Evolutionary conservation across 192 early-diverging fungal genomes (phyloP).

Genomic region (Coemansia sp.): DNA sequence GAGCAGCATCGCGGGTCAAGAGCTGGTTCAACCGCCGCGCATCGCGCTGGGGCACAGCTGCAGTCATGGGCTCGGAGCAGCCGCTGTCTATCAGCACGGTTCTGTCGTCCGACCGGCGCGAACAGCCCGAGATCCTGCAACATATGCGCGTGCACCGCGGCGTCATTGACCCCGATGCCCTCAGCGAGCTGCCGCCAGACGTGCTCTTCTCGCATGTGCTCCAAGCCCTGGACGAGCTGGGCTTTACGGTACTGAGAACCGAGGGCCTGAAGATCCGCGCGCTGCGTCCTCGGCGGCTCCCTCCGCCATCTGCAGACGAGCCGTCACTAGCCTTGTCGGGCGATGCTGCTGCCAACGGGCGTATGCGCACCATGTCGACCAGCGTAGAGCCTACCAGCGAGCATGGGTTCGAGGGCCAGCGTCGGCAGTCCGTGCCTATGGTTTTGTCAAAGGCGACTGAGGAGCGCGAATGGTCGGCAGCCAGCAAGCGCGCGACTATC

Average conservation of each 20-base stretch:
- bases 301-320: background rate
- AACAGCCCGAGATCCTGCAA: conserved; percentile 51
- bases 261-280: conserved; percentile 55
- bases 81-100: conserved; percentile 43
- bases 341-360: conserved; percentile 8
- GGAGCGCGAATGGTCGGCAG: conserved; percentile 28
- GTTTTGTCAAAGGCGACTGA: conserved; percentile 19
- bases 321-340: background rate
- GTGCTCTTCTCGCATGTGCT: conserved; percentile 71
- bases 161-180: conserved; percentile 69
- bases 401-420: conserved; percentile 26
- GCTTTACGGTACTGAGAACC: conserved; percentile 53
- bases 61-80: conserved; percentile 30
- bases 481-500: conserved; percentile 49
- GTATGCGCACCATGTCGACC: conserved; percentile 45
- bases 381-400: conserved; percentile 22
- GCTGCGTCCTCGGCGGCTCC: conserved; percentile 42
- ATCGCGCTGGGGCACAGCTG: conserved; percentile 38
- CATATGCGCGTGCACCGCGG: conserved; percentile 75
- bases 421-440: conserved; percentile 49
- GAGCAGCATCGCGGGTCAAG: conserved; percentile 69
- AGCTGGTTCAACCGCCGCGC: conserved; percentile 73
- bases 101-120: conserved; percentile 33
- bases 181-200: conserved; percentile 66
- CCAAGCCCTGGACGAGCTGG: conserved; percentile 55